A percentile compares a stretch with the other conserved stretches of the same genome.
These are phyloP conservation scores for Cyathus striatus DNA, from an alignment of 768 basidiomycete species.

Conservation along the genomic window DNA sequence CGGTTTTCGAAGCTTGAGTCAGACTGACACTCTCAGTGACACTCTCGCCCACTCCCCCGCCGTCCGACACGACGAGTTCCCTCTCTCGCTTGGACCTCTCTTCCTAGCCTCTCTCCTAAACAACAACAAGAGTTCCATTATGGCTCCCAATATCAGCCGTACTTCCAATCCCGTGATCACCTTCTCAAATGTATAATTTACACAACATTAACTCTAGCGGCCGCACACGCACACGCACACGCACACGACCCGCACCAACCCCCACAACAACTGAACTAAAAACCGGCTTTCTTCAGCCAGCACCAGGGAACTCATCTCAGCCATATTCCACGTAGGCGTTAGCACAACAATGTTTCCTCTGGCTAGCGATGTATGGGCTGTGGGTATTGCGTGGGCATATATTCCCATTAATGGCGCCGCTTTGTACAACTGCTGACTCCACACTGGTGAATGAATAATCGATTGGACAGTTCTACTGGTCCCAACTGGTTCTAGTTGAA, in stretches of 20 bases:
- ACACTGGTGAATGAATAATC: too few species aligned
- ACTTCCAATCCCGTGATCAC: constrained; percentile 1
- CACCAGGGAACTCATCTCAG: constrained; percentile 26
- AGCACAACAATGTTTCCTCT: constrained; percentile 50
- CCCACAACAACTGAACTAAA: constrained; percentile 10
- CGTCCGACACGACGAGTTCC: background rate
- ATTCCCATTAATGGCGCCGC: too few species aligned
- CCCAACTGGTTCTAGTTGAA: too few species aligned
- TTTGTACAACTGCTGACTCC: too few species aligned
- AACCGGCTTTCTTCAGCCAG: constrained; percentile 21
- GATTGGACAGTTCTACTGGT: too few species aligned
- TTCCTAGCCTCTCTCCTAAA: background rate
- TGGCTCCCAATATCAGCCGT: constrained; percentile 25
- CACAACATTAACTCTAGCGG: constrained; percentile 4
- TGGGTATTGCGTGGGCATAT: too few species aligned
- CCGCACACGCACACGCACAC: constrained; percentile 6
- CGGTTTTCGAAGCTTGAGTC: too few species aligned
- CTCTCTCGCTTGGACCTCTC: background rate
- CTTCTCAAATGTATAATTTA: background rate
- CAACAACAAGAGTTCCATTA: constrained; percentile 12
- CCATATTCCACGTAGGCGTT: constrained; percentile 31
- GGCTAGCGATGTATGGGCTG: too few species aligned
- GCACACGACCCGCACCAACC: constrained; percentile 5
- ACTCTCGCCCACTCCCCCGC: too few species aligned
- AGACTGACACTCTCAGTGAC: too few species aligned